Percentiles rank a stretch among this genome's conserved stretches.
Evolutionary conservation across 164 flowering plant genomes (phyloP).

Genomic region (Vitis amurensis): DNA sequence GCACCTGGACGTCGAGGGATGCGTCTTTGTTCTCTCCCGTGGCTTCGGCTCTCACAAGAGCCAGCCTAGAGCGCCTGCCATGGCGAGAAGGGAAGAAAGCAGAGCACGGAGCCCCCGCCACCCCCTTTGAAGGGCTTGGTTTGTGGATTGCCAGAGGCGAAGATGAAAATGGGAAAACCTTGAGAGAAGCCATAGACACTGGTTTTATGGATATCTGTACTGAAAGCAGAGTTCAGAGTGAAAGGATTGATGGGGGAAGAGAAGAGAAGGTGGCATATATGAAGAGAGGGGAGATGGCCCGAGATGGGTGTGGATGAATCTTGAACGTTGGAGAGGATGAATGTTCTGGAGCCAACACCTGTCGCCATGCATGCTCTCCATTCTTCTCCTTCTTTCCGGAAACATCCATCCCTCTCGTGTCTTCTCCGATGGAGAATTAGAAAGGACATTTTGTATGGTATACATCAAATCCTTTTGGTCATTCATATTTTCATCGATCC

Average conservation of each 20-base stretch:
- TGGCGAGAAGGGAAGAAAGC: slow-evolving; percentile 22
- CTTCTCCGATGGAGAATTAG: no score
- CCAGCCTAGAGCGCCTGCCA: slow-evolving; percentile 5
- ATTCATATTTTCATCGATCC: no score
- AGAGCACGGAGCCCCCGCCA: not conserved
- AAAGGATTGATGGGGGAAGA: no score
- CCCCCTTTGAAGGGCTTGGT: not conserved
- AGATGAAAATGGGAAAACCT: slow-evolving; percentile 6
- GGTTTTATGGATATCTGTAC: no score
- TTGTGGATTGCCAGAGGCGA: slow-evolving; percentile 15
- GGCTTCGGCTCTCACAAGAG: slow-evolving; percentile 27
- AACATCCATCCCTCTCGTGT: not conserved
- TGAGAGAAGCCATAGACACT: slow-evolving; percentile 7
- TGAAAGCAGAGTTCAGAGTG: not conserved
- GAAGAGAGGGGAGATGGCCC: not conserved
- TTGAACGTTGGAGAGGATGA: no score
- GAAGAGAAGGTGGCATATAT: not conserved
- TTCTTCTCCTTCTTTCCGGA: slow-evolving; percentile 7
- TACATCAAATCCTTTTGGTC: no score
- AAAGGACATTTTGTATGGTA: no score
- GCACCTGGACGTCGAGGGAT: slow-evolving; percentile 40
- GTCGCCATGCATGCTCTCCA: not conserved
- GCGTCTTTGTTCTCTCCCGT: slow-evolving; percentile 32
- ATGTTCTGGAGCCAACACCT: slow-evolving; percentile 4
- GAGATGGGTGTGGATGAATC: slow-evolving; percentile 22